Percentiles rank a stretch among this genome's conserved stretches.
Conservation (phyloP, 1,284 basidiomycete species). For the Austropuccinia psidii region DNA sequence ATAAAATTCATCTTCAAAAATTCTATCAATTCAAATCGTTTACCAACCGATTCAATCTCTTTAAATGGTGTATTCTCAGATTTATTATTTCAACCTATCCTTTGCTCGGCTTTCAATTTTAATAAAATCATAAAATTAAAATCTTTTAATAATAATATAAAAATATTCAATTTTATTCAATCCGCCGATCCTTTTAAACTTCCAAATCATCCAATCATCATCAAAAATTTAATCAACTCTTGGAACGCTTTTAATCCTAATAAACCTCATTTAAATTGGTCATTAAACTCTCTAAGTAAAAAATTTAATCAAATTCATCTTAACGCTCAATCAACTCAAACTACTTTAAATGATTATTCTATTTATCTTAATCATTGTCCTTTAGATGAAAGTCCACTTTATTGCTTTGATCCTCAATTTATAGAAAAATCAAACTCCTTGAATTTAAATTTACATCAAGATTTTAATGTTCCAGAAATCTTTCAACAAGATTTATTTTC, state of each 20-base stretch:
- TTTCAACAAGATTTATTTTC: conserved; percentile 46
- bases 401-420: conserved; percentile 46
- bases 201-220: conserved; percentile 41
- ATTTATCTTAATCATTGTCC: conserved; percentile 42
- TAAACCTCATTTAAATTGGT: conserved; percentile 39
- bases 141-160: conserved; percentile 38
- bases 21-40: not conserved
- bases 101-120: conserved; percentile 42
- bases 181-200: not conserved
- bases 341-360: conserved; percentile 41
- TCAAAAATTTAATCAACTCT: conserved; percentile 41
- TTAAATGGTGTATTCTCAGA: conserved; percentile 44
- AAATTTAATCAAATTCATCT: conserved; percentile 41
- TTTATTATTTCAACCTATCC: conserved; percentile 45
- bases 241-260: conserved; percentile 39
- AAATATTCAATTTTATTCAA: conserved; percentile 21
- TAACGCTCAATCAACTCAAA: conserved; percentile 44
- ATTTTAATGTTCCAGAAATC: conserved; percentile 42
- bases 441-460: conserved; percentile 39
- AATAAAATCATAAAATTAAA: conserved; percentile 8
- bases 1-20: conserved; percentile 32
- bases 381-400: conserved; percentile 45
- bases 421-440: conserved; percentile 42
- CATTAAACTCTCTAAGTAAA: conserved; percentile 38
- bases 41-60: conserved; percentile 41